Base-by-base conservation (phyloP, 768 basidiomycete species). In the Pleurotus djamor region DNA sequence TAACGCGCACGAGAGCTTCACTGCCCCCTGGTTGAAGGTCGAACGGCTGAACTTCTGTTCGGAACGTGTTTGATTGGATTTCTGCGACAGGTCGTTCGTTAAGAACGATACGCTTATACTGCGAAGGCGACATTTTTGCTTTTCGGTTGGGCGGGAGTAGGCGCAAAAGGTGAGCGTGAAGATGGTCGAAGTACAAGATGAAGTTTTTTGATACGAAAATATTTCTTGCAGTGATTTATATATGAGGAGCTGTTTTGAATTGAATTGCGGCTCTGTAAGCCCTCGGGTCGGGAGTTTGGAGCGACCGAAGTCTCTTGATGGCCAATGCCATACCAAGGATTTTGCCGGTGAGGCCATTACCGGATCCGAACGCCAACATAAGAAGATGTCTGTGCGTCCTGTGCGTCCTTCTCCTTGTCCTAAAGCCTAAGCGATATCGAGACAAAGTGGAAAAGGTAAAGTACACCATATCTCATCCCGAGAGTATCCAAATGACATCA, bases 21-120 rank as follows among this genome's bases (percentile, higher is more conserved):
- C 74, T 71, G 16, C 71, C 62, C 1, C 79, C 80, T 5, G 86
- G 79, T 66, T 81, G 79, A 54, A 91, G 75, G 63, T 79, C 74
- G 62, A 82, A 80, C 1, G 83, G 76, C 13, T 79, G 68, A 2
- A 75, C 69, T 71, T 89, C 86, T 0, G 74, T 78, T 47, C 83
- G 79, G 76, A 96, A 96, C 0, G 93, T 96, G 51, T 80, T 81
- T 2, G 87, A 81, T 57, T 85, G 81, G 67, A 95, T 87, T 59
- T 87, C 83, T 45, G 73, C 80, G 16, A 73, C 71, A 0, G 95
- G 94, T 28, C 94, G 83, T 63, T 88, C 83, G 60, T 86, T 83
- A 59, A 97, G 86, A 38, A 92, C 85, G 69, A 95, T 82, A 36
- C 79, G 83, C 58, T 83, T 88, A 74, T 84, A 91, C 41, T 71